These are phyloP conservation scores for Aspergillus ellipticus DNA, from an alignment of 495 filamentous ascomycete genomes.

Conservation along the genomic window DNA sequence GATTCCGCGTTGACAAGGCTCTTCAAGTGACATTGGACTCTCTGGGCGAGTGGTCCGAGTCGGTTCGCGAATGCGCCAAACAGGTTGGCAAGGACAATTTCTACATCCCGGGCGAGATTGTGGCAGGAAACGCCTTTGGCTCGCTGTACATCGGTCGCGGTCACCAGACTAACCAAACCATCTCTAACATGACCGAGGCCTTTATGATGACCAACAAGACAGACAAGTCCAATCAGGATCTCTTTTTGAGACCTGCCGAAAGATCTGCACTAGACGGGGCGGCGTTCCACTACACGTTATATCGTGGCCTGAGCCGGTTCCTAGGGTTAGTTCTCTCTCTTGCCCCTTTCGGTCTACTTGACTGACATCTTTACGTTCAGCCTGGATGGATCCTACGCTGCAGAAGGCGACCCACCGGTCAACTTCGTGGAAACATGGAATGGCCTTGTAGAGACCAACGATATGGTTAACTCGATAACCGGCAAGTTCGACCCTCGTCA, in stretches of 20 bases:
- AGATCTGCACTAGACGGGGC: constrained; percentile 58
- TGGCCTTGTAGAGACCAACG: constrained; percentile 56
- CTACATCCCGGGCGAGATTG: constrained; percentile 60
- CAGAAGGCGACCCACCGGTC: constrained; percentile 53
- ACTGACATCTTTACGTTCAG: neutral
- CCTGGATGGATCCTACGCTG: constrained; percentile 55
- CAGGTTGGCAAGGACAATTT: constrained; percentile 57
- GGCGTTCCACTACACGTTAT: constrained; percentile 70
- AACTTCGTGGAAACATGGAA: constrained; percentile 60
- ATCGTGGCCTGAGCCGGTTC: constrained; percentile 62
- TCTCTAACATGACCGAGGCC: constrained; percentile 36
- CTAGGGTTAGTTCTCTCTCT: constrained; percentile 35
- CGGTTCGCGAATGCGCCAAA: constrained; percentile 50
- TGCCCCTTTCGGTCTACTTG: neutral
- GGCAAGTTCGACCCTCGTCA: constrained; percentile 66
- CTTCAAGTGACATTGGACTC: constrained; percentile 61
- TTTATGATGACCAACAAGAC: constrained; percentile 44
- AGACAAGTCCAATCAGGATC: constrained; percentile 6
- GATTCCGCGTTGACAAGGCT: constrained; percentile 67
- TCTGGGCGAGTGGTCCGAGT: constrained; percentile 48
- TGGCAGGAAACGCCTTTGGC: constrained; percentile 56
- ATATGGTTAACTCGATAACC: constrained; percentile 59
- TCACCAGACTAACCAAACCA: constrained; percentile 46
- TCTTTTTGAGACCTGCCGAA: constrained; percentile 52
- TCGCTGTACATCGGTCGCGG: constrained; percentile 65